Evolutionary conservation across 495 filamentous ascomycete species (phyloP).

Genomic region (Daldinia bambusicola): DNA sequence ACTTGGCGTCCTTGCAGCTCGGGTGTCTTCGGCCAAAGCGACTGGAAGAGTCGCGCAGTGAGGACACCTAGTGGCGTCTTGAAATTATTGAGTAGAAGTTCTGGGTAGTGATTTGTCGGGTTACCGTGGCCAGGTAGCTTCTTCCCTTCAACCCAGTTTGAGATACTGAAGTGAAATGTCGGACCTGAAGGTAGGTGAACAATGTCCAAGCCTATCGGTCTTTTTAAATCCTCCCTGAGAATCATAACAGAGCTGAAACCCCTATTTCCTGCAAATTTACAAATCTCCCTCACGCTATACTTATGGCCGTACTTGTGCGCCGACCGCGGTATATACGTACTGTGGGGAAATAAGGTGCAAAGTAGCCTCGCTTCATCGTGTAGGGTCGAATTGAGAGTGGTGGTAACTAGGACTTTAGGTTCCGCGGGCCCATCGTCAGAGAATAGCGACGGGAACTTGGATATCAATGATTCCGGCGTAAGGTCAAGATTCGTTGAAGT

Average conservation of each 20-base stretch:
- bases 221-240: conserved; percentile 86
- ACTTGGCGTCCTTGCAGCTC: conserved; percentile 87
- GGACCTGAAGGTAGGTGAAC: conserved; percentile 86
- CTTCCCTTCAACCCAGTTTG: conserved; percentile 86
- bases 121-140: conserved; percentile 88
- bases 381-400: conserved; percentile 82
- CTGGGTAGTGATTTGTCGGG: conserved; percentile 88
- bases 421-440: conserved; percentile 63
- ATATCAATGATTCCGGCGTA: conserved; percentile 72
- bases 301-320: conserved; percentile 83
- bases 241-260: conserved; percentile 83
- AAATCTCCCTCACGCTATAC: conserved; percentile 89
- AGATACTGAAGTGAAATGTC: conserved; percentile 80
- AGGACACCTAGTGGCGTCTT: conserved; percentile 89
- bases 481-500: conserved; percentile 76
- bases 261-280: conserved; percentile 81
- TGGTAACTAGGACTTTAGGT: conserved; percentile 91
- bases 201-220: conserved; percentile 77
- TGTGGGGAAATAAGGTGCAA: conserved; percentile 83
- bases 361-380: conserved; percentile 83
- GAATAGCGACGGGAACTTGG: conserved; percentile 86
- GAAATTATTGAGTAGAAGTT: conserved; percentile 96
- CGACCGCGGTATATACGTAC: conserved; percentile 84
- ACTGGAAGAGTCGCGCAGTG: conserved; percentile 86
- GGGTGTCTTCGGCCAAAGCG: conserved; percentile 82